phyloP scores from a whole-genome alignment of 1,139 yeast genomes.

The Sugiyamaella novakii region DNA sequence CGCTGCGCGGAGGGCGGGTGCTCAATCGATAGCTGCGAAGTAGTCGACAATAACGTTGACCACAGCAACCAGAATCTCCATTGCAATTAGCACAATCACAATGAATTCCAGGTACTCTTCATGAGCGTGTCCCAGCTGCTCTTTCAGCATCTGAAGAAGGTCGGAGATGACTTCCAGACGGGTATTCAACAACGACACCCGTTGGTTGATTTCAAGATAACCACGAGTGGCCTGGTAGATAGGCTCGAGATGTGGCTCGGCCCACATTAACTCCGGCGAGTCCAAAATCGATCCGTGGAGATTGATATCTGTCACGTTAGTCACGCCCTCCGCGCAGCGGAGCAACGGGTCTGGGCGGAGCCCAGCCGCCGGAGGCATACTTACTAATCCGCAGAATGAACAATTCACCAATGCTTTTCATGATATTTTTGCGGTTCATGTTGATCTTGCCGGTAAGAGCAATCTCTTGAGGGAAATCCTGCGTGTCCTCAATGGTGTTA shows the following conservation, averaged over 20 bases:
- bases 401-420: conserved; percentile 95
- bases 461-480: conserved; percentile 93
- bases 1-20: conserved; percentile 5
- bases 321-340: neutral
- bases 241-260: conserved; percentile 96
- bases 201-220: conserved; percentile 87
- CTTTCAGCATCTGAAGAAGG: conserved; percentile 90
- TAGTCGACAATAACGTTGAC: conserved; percentile 54
- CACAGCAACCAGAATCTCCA: conserved; percentile 85
- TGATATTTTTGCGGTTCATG: conserved; percentile 90
- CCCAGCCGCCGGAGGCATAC: conserved; percentile 5
- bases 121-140: conserved; percentile 86
- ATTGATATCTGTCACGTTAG: conserved; percentile 53
- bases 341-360: conserved; percentile 2
- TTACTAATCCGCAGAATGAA: conserved; percentile 81
- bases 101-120: conserved; percentile 89
- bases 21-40: conserved; percentile 30
- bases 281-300: conserved; percentile 94
- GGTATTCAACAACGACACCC: conserved; percentile 86
- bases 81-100: conserved; percentile 89
- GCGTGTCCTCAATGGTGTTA: conserved; percentile 94
- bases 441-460: conserved; percentile 93
- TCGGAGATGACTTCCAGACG: conserved; percentile 92
- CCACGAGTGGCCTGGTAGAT: conserved; percentile 96
- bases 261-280: conserved; percentile 98